Conservation (phyloP, 495 filamentous ascomycete genomes). For the Wilcoxina mikolae region DNA sequence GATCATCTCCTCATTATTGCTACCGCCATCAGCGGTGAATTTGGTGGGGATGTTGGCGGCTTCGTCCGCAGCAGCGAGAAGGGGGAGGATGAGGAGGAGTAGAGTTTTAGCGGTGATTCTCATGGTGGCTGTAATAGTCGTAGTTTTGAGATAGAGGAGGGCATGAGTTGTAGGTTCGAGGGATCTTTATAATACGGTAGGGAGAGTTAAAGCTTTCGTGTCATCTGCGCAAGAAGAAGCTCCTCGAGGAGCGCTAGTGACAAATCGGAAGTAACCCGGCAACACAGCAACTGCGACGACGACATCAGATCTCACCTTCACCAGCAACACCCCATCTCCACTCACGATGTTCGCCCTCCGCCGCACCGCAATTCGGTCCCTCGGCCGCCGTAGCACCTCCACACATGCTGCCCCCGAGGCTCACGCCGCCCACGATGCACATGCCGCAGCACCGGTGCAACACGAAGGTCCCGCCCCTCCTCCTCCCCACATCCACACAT, state of each 20-base stretch:
- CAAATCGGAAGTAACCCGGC: background rate
- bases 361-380: background rate
- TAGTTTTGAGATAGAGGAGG: background rate
- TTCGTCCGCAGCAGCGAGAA: background rate
- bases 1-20: conserved; percentile 32
- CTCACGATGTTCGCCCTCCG: background rate
- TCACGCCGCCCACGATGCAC: background rate
- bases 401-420: background rate
- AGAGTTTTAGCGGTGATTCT: background rate
- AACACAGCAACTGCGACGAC: background rate
- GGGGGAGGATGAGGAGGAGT: background rate
- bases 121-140: background rate
- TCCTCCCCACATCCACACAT: background rate
- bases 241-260: too few relatives aligned
- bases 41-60: background rate
- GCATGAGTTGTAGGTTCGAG: too few relatives aligned
- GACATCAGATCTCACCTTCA: background rate
- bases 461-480: background rate
- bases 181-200: too few relatives aligned
- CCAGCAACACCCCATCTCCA: background rate
- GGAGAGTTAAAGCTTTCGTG: too few relatives aligned
- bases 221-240: too few relatives aligned
- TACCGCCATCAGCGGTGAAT: background rate
- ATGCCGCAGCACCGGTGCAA: background rate
- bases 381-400: background rate